These are phyloP conservation scores for Fusarium luffae DNA, from an alignment of 2,329 filamentous ascomycete species.

Conservation along the genomic window DNA sequence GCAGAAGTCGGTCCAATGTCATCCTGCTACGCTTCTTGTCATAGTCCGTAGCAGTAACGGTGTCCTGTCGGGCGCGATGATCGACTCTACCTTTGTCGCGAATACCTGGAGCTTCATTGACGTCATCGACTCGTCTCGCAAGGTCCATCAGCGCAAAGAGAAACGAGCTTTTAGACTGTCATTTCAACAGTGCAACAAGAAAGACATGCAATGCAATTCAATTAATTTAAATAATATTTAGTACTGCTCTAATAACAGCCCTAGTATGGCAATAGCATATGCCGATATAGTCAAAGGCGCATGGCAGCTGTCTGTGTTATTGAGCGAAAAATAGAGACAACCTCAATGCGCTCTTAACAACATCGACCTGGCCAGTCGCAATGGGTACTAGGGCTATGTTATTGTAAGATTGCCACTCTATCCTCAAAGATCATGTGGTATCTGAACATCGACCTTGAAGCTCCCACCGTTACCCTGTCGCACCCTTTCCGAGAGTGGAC, in stretches of 20 bases:
- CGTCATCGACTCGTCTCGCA: neutral
- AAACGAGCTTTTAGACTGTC: neutral
- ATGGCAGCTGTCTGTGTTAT: neutral
- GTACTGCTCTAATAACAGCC: neutral
- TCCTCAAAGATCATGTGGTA: neutral
- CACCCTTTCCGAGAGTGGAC: neutral
- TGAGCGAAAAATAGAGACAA: neutral
- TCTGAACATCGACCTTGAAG: neutral
- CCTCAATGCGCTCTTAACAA: neutral
- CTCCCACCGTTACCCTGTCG: neutral
- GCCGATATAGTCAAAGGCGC: neutral
- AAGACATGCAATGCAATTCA: neutral
- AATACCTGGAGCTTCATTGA: neutral
- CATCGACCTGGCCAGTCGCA: neutral
- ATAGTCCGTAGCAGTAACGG: neutral
- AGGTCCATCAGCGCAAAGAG: neutral
- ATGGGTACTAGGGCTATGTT: neutral
- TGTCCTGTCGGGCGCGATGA: neutral
- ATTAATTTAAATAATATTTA: neutral
- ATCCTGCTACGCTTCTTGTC: neutral
- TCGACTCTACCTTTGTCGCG: neutral
- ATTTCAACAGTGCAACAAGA: neutral
- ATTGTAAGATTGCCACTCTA: neutral
- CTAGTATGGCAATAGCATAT: neutral
- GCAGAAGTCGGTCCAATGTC: accelerated